Base-by-base conservation (phyloP, 2,329 filamentous ascomycete species). In the Didymella pomorum region DNA sequence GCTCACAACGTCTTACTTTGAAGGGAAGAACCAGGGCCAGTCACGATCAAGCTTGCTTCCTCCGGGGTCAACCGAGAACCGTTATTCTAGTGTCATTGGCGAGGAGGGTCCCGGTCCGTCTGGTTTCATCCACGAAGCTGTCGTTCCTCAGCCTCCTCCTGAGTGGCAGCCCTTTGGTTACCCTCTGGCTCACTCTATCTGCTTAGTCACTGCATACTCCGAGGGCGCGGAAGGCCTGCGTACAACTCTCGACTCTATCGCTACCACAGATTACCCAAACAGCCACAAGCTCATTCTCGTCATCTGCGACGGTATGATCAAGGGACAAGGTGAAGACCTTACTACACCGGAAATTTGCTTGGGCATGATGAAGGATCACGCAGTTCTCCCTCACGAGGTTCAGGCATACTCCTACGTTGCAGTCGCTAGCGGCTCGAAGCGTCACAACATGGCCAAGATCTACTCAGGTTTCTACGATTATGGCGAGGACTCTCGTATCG, bases 401-500 rank as follows among this genome's bases (percentile, higher is more conserved):
- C 84, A 92, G 70, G 86, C 93, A 0, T 97, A 93, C 79, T 98
- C 94, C 0, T 99, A 99, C 67, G 95, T 99, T 50, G 96, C 95
- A 12, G 94, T 99, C 31, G 92, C 95, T 39, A 95, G 91, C 74
- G 95, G 95, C 58, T 91, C 93, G 47, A 99, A 99, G 82, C 89
- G 95, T 70, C 96, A 99, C 86, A 99, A 98, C 80, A 99, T 98
- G 95, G 94, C 95, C 69, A 97, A 98, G 83, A 88, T 98, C 57
- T 97, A 98, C 79, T 90, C 93, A 56, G 96, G 96, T 43, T 99
- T 98, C 83, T 99, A 99, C 79, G 92, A 98, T 78, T 99, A 98
- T 71, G 95, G 96, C 52, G 80, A 85, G 59, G 84, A 91, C 65
- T 96, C 92, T 11, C 81, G 85, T 51, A 91, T 99, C 61, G 90